Conservation (phyloP, 495 filamentous ascomycete species). For the Lepraria neglecta region DNA sequence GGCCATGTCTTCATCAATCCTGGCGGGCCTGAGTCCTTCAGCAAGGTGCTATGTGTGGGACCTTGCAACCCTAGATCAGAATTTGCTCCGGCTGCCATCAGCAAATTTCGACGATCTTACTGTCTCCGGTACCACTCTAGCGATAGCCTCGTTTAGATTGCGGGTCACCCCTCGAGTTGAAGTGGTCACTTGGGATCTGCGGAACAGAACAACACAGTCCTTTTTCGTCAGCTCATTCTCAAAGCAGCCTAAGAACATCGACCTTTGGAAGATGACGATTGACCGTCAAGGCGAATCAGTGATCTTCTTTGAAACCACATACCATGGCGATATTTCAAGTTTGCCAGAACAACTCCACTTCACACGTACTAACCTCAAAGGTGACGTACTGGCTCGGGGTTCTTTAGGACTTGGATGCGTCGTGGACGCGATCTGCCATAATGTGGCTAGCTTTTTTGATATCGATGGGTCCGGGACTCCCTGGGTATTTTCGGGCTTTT, state of each 20-base stretch:
- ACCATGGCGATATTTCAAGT: background rate
- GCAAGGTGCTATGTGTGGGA: constrained; percentile 10
- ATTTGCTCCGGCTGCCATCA: background rate
- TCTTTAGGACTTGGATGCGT: background rate
- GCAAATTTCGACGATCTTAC: background rate
- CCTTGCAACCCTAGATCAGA: background rate
- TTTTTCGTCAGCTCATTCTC: background rate
- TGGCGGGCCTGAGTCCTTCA: background rate
- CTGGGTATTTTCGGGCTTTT: background rate
- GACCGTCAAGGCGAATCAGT: constrained; percentile 2
- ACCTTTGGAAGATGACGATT: background rate
- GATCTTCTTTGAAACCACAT: background rate
- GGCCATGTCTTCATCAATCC: constrained; percentile 3
- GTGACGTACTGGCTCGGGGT: background rate
- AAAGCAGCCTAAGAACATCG: no score
- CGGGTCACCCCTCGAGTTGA: background rate
- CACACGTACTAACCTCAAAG: background rate
- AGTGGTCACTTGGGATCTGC: background rate
- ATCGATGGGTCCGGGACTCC: background rate
- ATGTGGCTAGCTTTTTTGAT: background rate
- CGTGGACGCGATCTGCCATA: background rate
- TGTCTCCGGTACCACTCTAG: constrained; percentile 1
- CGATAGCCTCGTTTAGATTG: background rate
- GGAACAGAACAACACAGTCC: background rate
- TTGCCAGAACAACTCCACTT: background rate